Conservation (phyloP, 164 flowering plant genomes). For the Tetracentron sinense region DNA sequence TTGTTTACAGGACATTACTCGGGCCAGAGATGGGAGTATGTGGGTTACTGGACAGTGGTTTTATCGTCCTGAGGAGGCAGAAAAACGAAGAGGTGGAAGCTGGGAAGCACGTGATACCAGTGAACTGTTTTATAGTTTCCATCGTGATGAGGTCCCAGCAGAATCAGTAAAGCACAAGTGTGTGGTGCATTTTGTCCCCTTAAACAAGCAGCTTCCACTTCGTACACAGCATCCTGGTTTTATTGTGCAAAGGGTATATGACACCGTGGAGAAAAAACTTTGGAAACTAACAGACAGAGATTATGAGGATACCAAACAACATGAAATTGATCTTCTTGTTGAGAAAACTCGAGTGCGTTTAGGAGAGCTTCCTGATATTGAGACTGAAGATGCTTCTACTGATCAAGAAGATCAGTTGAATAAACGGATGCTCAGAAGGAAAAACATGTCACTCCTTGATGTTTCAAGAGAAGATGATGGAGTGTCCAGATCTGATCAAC, state of each 20-base stretch:
- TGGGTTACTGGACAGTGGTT: conserved; percentile 94
- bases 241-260: conserved; percentile 90
- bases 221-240: conserved; percentile 87
- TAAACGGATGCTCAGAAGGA: conserved; percentile 47
- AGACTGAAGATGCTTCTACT: conserved; percentile 42
- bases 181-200: conserved; percentile 90
- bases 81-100: conserved; percentile 69
- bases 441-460: conserved; percentile 60
- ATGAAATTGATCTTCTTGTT: conserved; percentile 88
- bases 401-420: conserved; percentile 53
- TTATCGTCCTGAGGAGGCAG: conserved; percentile 97
- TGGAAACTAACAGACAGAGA: conserved; percentile 92
- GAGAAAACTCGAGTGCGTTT: conserved; percentile 64
- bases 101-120: conserved; percentile 80
- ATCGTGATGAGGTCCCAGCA: conserved; percentile 90
- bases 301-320: conserved; percentile 76
- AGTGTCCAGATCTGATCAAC: conserved; percentile 12
- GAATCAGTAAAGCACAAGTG: conserved; percentile 99
- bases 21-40: conserved; percentile 54
- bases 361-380: conserved; percentile 81
- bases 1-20: conserved; percentile 64
- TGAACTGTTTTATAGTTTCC: conserved; percentile 91
- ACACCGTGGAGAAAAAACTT: conserved; percentile 63
- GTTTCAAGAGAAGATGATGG: conserved; percentile 66
- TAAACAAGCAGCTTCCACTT: conserved; percentile 70